These are phyloP conservation scores for Aspergillus indologenus DNA, from an alignment of 495 filamentous ascomycete genomes.

Conservation along the genomic window DNA sequence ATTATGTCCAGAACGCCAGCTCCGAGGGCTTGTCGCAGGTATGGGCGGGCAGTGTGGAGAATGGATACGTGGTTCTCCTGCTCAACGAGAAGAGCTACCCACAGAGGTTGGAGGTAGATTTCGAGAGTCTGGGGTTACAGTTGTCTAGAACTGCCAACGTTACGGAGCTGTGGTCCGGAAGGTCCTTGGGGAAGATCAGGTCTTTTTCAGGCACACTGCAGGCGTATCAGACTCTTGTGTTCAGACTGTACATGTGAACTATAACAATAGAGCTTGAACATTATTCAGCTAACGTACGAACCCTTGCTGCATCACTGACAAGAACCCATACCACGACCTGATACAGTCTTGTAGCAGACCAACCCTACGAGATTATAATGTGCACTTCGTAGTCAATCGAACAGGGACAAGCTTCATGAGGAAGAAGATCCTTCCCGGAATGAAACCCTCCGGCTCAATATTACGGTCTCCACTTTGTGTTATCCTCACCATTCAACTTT, in stretches of 20 bases:
- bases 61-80: neutral
- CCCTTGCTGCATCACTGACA: too few relatives aligned
- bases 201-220: neutral
- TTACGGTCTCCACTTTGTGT: too few relatives aligned
- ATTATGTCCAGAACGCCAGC: neutral
- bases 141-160: neutral
- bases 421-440: too few relatives aligned
- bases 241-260: slow-evolving; percentile 1
- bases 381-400: too few relatives aligned
- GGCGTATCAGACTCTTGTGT: slow-evolving; percentile 5
- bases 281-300: too few relatives aligned
- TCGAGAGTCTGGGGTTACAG: neutral
- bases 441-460: too few relatives aligned
- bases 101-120: neutral
- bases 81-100: slow-evolving; percentile 4
- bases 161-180: neutral
- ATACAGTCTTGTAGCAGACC: too few relatives aligned
- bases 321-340: too few relatives aligned
- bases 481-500: too few relatives aligned
- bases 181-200: neutral
- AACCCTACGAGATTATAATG: too few relatives aligned
- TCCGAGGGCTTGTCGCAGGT: neutral
- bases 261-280: too few relatives aligned
- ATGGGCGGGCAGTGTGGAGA: neutral
- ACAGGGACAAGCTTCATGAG: too few relatives aligned